Evolutionary conservation across 2,329 filamentous ascomycete genomes (phyloP).

Genomic region (Claviceps quebecensis): DNA sequence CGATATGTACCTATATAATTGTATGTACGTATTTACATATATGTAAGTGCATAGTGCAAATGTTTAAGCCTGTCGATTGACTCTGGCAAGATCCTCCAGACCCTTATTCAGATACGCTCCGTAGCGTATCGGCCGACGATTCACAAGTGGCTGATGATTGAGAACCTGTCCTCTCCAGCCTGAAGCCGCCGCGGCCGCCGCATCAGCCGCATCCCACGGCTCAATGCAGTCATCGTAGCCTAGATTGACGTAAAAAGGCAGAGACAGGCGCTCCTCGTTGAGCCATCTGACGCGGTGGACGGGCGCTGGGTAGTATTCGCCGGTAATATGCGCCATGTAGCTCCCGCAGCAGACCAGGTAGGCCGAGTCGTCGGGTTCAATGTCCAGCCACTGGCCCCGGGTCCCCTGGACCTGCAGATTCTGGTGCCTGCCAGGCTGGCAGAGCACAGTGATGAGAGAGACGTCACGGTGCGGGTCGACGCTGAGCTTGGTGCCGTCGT

Average conservation of each 20-base stretch:
- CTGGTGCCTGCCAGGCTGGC: conserved; percentile 6
- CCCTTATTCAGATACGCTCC: not conserved
- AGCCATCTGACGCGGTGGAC: conserved; percentile 7
- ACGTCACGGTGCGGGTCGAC: conserved; percentile 8
- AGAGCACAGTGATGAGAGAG: conserved; percentile 6
- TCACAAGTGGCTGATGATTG: no score
- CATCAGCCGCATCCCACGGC: conserved; percentile 4
- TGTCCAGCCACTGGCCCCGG: conserved; percentile 6
- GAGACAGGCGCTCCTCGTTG: conserved; percentile 6
- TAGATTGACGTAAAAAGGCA: conserved; percentile 7
- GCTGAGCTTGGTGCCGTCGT: conserved; percentile 8
- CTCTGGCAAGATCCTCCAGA: not conserved
- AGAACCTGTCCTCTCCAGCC: no score
- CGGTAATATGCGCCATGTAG: conserved; percentile 8
- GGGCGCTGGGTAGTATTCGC: conserved; percentile 6
- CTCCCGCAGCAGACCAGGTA: conserved; percentile 6
- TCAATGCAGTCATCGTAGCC: conserved; percentile 4
- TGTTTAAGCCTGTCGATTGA: not conserved
- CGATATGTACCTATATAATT: no score
- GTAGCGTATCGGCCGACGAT: not conserved
- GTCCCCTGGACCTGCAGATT: conserved; percentile 7
- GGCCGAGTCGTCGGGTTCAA: conserved; percentile 5
- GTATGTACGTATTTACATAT: no score
- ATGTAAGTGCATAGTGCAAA: no score
- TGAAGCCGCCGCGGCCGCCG: not conserved